Percentiles rank a stretch among this genome's conserved stretches.
Conservation (phyloP, 768 basidiomycete genomes). For the Sporobolomyces phaffii region DNA sequence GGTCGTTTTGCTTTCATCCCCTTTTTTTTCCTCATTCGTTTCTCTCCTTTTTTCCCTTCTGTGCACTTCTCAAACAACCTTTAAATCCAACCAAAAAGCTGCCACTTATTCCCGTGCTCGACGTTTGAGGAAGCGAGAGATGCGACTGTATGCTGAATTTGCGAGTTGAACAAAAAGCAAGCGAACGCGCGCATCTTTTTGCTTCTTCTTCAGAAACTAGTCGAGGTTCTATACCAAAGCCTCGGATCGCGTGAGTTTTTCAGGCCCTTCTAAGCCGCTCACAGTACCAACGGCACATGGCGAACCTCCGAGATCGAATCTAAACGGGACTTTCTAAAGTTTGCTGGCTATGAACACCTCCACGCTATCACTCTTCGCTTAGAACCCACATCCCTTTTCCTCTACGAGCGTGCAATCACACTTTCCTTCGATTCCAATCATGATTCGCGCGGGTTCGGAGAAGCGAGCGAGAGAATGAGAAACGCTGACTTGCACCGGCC, state of each 20-base stretch:
- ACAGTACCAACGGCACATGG: constrained; percentile 11
- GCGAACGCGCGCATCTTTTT: background rate
- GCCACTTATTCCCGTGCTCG: no score
- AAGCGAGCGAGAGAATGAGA: background rate
- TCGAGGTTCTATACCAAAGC: constrained; percentile 18
- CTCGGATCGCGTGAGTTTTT: background rate
- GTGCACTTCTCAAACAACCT: background rate
- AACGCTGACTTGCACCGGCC: no score
- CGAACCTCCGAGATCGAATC: background rate
- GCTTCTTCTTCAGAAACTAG: constrained; percentile 14
- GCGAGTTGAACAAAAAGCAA: background rate
- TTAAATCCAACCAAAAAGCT: background rate
- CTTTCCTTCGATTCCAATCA: background rate
- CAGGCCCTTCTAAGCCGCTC: constrained; percentile 2
- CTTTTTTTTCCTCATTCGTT: background rate
- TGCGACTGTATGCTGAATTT: background rate
- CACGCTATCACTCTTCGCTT: background rate
- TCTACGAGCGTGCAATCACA: background rate
- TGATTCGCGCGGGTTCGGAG: background rate
- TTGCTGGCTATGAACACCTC: background rate
- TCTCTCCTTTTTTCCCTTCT: background rate
- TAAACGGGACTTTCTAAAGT: constrained; percentile 7
- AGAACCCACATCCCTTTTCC: background rate
- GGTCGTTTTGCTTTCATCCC: background rate
- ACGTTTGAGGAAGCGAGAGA: background rate